Percentiles rank a stretch among this genome's conserved stretches.
phyloP scores from a whole-genome alignment of 192 early-diverging fungal species.

The Mortierella claussenii region DNA sequence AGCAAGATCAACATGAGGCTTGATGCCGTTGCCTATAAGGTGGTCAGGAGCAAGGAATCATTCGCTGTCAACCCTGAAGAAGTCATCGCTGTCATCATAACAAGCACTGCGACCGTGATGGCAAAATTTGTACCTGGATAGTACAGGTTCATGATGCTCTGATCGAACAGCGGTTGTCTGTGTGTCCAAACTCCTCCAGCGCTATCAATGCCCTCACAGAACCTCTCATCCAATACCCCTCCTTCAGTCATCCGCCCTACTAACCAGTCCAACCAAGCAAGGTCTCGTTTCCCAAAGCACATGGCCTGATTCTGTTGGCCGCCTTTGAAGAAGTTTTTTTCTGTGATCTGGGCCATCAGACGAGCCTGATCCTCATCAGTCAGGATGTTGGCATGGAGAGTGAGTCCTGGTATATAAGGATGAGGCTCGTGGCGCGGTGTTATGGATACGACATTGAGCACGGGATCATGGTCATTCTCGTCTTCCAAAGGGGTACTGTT shows the following conservation, averaged over 20 bases:
- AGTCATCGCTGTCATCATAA: neutral
- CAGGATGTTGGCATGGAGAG: slow-evolving; percentile 27
- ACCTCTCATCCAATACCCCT: slow-evolving; percentile 16
- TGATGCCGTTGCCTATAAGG: slow-evolving; percentile 61
- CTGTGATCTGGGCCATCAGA: slow-evolving; percentile 34
- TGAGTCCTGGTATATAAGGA: slow-evolving; percentile 16
- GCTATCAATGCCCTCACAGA: neutral
- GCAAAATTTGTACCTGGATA: slow-evolving; percentile 20
- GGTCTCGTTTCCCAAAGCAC: slow-evolving; percentile 57
- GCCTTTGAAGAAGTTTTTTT: slow-evolving; percentile 40
- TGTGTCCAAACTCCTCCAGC: slow-evolving; percentile 28
- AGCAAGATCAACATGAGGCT: slow-evolving; percentile 60
- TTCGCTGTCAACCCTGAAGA: too few species aligned
- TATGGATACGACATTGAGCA: neutral
- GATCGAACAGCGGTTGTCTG: slow-evolving; percentile 60
- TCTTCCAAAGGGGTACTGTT: slow-evolving; percentile 6
- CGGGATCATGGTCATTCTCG: neutral
- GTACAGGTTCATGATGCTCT: slow-evolving; percentile 63
- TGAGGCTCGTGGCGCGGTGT: slow-evolving; percentile 21
- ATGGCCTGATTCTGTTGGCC: slow-evolving; percentile 61
- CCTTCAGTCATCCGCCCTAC: slow-evolving; percentile 3
- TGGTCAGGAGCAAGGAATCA: too few species aligned
- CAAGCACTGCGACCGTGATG: neutral
- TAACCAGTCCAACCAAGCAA: slow-evolving; percentile 48
- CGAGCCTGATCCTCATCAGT: slow-evolving; percentile 30